phyloP scores from a whole-genome alignment of 2,329 filamentous ascomycete species.

The Nemania serpens region DNA sequence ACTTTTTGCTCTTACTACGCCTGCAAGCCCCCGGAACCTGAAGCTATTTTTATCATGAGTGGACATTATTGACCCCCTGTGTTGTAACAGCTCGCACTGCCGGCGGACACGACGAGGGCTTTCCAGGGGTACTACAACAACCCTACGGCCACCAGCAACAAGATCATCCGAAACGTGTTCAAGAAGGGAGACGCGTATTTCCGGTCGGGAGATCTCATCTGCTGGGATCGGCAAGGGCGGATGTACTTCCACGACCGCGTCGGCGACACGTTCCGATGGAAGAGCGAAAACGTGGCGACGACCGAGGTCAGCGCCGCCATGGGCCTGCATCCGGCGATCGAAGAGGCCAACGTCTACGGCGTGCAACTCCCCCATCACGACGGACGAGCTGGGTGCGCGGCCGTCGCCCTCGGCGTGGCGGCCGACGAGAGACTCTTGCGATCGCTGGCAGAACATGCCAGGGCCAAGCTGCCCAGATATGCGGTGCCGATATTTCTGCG shows the following conservation, averaged over 20 bases:
- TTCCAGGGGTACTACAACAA: constrained; percentile 88
- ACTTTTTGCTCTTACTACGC: no score
- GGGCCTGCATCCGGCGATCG: constrained; percentile 66
- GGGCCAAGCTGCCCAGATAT: constrained; percentile 67
- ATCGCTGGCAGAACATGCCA: constrained; percentile 65
- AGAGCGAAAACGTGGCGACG: constrained; percentile 82
- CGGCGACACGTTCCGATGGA: constrained; percentile 79
- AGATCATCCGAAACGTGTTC: constrained; percentile 76
- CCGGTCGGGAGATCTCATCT: constrained; percentile 80
- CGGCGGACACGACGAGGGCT: constrained; percentile 63
- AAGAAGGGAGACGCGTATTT: constrained; percentile 80
- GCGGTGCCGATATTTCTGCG: constrained; percentile 80
- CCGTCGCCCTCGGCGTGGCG: constrained; percentile 61
- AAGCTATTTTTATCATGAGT: no score
- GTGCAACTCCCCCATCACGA: constrained; percentile 80
- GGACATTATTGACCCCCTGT: no score
- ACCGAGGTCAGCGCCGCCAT: constrained; percentile 80
- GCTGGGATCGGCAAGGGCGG: constrained; percentile 71
- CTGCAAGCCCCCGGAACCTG: no score
- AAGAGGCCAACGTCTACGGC: constrained; percentile 86
- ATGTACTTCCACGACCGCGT: constrained; percentile 83
- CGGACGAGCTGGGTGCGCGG: constrained; percentile 81
- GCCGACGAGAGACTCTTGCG: constrained; percentile 53
- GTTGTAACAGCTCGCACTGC: constrained; percentile 58
- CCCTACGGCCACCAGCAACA: constrained; percentile 68